Evolutionary conservation across 495 filamentous ascomycete genomes (phyloP).

Genomic region (Aspergillus leporis): DNA sequence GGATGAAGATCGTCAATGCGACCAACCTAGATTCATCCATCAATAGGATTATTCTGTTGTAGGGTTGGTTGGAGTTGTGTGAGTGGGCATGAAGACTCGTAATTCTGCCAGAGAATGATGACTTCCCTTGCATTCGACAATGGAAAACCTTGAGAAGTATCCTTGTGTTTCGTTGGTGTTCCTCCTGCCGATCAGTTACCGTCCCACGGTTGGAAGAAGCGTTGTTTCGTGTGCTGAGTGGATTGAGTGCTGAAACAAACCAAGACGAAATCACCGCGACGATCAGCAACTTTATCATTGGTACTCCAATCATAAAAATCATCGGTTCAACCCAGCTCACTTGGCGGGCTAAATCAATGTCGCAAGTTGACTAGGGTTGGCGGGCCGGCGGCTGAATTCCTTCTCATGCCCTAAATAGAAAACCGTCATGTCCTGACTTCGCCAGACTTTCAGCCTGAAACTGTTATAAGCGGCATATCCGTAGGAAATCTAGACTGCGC

Average conservation of each 20-base stretch:
- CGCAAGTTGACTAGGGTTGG: not conserved
- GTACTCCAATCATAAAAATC: constrained; percentile 4
- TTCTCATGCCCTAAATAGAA: not conserved
- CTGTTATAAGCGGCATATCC: not conserved
- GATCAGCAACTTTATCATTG: not conserved
- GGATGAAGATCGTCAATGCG: not conserved
- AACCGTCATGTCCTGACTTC: not conserved
- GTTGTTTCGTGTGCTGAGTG: not conserved
- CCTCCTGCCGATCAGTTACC: constrained; percentile 4
- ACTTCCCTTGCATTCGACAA: not conserved
- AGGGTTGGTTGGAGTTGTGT: not conserved
- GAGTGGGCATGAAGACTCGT: not conserved
- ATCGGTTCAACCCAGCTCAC: not conserved
- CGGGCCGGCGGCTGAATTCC: not conserved
- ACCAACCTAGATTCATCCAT: not conserved
- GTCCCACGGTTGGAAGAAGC: not conserved
- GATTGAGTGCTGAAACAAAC: not conserved
- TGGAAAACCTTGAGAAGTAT: not conserved
- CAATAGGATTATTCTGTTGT: not conserved
- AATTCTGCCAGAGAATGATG: not conserved
- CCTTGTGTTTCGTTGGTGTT: not conserved
- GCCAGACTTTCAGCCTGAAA: not conserved
- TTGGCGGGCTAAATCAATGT: not conserved
- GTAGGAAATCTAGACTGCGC: not conserved
- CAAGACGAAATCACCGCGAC: constrained; percentile 4